Conservation (phyloP, 73 alveolate species). For the Blepharisma japonicum region DNA sequence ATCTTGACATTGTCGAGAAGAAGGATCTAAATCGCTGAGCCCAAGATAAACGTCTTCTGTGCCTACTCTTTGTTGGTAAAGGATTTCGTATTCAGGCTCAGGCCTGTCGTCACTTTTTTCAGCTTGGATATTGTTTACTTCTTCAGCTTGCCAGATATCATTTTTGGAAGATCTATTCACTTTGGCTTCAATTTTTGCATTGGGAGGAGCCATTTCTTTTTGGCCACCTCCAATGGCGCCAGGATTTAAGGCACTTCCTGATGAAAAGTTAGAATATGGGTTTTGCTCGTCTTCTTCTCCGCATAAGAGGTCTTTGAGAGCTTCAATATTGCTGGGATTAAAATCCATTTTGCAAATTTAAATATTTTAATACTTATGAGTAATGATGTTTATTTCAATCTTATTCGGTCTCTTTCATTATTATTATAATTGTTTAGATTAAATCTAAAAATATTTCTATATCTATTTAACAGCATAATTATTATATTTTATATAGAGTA, state of each 20-base stretch:
- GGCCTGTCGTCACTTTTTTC: slow-evolving; percentile 74
- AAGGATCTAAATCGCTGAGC: slow-evolving; percentile 69
- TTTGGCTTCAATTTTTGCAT: slow-evolving; percentile 75
- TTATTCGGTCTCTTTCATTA: too few species aligned
- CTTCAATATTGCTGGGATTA: neutral
- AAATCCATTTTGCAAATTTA: too few species aligned
- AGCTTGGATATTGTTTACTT: slow-evolving; percentile 59
- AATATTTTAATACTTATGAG: too few species aligned
- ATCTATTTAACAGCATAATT: too few species aligned
- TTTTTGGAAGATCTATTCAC: slow-evolving; percentile 58
- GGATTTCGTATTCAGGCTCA: slow-evolving; percentile 72
- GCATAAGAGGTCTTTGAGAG: neutral
- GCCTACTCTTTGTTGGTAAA: slow-evolving; percentile 72
- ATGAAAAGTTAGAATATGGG: neutral
- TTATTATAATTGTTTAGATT: too few species aligned
- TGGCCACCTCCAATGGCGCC: slow-evolving; percentile 57
- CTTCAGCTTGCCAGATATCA: slow-evolving; percentile 86
- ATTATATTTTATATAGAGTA: too few species aligned
- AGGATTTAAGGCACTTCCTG: slow-evolving; percentile 65
- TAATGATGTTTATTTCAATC: too few species aligned
- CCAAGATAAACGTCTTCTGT: slow-evolving; percentile 88
- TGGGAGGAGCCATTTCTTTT: slow-evolving; percentile 79
- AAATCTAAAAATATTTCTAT: too few species aligned
- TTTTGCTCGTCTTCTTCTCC: neutral
- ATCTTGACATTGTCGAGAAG: slow-evolving; percentile 63